Conservation (phyloP, 73 alveolate genomes). For the Paramecium biaurelia region DNA sequence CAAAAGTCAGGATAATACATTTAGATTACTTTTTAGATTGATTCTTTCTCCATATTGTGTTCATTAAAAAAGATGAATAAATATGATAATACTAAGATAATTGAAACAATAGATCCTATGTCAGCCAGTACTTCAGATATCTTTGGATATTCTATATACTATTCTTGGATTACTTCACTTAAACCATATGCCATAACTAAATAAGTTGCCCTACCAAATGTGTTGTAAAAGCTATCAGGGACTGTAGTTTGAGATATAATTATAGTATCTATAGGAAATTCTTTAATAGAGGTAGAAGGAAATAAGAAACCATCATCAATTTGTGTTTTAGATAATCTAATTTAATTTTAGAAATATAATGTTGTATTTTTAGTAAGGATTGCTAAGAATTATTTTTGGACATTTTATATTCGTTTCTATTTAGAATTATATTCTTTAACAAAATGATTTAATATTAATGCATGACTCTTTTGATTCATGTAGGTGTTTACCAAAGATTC, state of each 20-base stretch:
- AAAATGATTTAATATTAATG: neutral
- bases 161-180: neutral
- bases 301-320: conserved; percentile 13
- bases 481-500: neutral
- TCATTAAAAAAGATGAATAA: neutral
- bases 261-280: neutral
- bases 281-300: neutral
- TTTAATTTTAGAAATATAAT: neutral
- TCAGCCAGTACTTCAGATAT: conserved; percentile 16
- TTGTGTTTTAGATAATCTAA: neutral
- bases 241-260: neutral
- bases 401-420: neutral
- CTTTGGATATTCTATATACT: conserved; percentile 1
- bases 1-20: conserved; percentile 29
- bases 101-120: neutral
- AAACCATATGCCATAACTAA: neutral
- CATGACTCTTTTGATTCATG: neutral
- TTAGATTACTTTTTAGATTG: neutral
- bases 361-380: neutral
- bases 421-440: neutral
- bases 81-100: neutral
- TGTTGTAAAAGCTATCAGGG: neutral
- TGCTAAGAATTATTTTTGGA: neutral
- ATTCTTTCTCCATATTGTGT: neutral
- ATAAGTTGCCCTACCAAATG: neutral